Conservation (phyloP, 345 rosid genomes). For the Eutrema japonicum region DNA sequence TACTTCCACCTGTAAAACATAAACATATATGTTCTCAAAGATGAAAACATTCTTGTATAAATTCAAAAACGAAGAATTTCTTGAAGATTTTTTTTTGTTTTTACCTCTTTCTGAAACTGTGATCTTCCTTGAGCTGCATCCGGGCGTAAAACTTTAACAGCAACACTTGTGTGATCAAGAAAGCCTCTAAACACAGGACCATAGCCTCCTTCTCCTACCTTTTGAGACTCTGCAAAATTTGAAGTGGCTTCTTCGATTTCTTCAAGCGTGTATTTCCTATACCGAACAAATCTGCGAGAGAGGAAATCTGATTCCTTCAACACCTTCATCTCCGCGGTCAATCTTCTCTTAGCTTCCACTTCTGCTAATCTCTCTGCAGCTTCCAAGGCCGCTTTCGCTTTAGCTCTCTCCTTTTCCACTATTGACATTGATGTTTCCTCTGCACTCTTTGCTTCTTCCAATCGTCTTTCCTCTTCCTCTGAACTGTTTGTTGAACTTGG, state of each 20-base stretch:
- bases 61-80: not conserved
- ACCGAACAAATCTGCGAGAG: constrained; percentile 49
- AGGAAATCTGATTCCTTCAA: too few relatives aligned
- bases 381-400: too few relatives aligned
- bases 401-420: constrained; percentile 63
- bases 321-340: too few relatives aligned
- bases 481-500: constrained; percentile 26
- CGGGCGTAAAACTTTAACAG: too few relatives aligned
- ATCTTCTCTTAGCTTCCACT: too few relatives aligned
- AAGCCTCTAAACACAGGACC: constrained; percentile 88
- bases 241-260: constrained; percentile 83
- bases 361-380: too few relatives aligned
- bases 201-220: constrained; percentile 96
- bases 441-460: constrained; percentile 71
- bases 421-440: constrained; percentile 73
- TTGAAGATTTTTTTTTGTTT: constrained; percentile 22
- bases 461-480: constrained; percentile 57
- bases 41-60: constrained; percentile 5
- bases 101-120: constrained; percentile 88
- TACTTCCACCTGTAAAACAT: constrained; percentile 68
- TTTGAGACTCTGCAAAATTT: constrained; percentile 51
- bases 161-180: constrained; percentile 71
- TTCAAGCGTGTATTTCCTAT: constrained; percentile 72
- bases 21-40: not conserved
- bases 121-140: constrained; percentile 62